These are phyloP conservation scores for Gaertneriomyces sp. DNA, from an alignment of 192 early-diverging fungal species.

Conservation along the genomic window DNA sequence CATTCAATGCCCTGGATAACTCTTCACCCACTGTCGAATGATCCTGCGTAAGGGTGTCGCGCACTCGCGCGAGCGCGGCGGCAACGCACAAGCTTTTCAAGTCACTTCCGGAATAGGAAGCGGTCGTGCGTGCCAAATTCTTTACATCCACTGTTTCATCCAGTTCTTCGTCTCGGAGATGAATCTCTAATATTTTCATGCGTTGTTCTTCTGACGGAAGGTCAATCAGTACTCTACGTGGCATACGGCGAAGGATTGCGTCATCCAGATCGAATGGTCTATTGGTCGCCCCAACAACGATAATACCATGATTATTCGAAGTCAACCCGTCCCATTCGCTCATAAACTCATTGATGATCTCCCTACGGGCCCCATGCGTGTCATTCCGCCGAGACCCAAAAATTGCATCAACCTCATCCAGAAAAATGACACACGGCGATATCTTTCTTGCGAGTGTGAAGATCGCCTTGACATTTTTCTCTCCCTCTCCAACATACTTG, in stretches of 20 bases:
- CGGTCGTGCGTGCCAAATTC: constrained; percentile 66
- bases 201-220: constrained; percentile 77
- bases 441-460: constrained; percentile 90
- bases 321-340: constrained; percentile 87
- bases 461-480: constrained; percentile 92
- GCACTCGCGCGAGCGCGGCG: constrained; percentile 57
- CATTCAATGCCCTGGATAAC: not conserved
- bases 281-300: constrained; percentile 91
- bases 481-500: constrained; percentile 97
- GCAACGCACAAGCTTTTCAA: constrained; percentile 92
- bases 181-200: constrained; percentile 66
- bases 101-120: constrained; percentile 89
- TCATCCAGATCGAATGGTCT: constrained; percentile 96
- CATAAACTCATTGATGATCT: constrained; percentile 87
- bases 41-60: constrained; percentile 11
- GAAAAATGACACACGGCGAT: constrained; percentile 92
- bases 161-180: constrained; percentile 75
- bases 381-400: constrained; percentile 68
- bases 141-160: constrained; percentile 53
- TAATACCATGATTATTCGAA: constrained; percentile 69
- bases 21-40: not conserved
- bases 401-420: constrained; percentile 93
- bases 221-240: constrained; percentile 84
- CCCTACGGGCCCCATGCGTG: constrained; percentile 47
- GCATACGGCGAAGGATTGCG: constrained; percentile 88